These are phyloP conservation scores for Lindgomyces ingoldianus DNA, from an alignment of 495 filamentous ascomycete species.

Conservation along the genomic window DNA sequence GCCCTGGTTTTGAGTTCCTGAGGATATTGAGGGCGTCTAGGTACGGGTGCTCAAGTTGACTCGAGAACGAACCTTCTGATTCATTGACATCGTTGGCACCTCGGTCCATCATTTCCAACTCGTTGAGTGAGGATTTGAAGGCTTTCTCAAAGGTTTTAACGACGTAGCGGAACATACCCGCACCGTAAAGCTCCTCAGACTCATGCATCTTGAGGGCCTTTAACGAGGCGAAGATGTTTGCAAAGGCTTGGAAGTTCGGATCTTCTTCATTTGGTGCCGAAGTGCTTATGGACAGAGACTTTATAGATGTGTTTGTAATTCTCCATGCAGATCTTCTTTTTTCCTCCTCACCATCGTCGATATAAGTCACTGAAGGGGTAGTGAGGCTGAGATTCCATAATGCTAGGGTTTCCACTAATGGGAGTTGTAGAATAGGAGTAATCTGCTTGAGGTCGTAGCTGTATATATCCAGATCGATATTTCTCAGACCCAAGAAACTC, in stretches of 20 bases:
- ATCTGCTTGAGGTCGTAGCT: background rate
- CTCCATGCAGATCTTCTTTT: too few species aligned
- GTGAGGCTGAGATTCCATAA: background rate
- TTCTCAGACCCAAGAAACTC: background rate
- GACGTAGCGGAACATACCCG: background rate
- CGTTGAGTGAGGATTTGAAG: background rate
- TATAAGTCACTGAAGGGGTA: too few species aligned
- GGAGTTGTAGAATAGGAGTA: background rate
- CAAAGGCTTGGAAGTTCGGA: background rate
- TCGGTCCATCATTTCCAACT: background rate
- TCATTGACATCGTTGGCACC: background rate
- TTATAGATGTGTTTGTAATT: background rate
- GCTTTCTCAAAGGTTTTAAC: background rate
- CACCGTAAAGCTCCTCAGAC: background rate
- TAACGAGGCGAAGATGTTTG: background rate
- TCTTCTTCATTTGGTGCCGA: background rate
- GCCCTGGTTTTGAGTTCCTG: too few species aligned
- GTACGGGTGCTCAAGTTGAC: too few species aligned
- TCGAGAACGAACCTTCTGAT: too few species aligned
- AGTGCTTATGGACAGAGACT: background rate
- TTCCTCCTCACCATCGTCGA: too few species aligned
- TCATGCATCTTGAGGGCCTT: background rate
- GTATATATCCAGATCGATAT: background rate
- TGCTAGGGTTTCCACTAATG: background rate
- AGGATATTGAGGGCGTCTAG: too few species aligned